A percentile compares a stretch with the other conserved stretches of the same genome.
These are phyloP conservation scores for Elaeis guineensis DNA, from an alignment of 176 grass and related monocot genomes.

Conservation along the genomic window DNA sequence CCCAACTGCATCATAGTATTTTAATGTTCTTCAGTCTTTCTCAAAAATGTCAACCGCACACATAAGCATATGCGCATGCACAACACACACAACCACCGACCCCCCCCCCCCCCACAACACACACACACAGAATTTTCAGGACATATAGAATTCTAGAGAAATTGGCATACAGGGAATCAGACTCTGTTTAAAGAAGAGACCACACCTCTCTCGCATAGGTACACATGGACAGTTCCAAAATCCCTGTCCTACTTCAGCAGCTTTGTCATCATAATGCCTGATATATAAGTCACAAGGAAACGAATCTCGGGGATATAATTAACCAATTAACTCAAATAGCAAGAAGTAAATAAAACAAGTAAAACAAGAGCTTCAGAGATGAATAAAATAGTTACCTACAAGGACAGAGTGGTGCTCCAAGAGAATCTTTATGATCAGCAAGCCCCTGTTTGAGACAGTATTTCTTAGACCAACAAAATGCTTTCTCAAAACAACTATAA, in stretches of 20 bases:
- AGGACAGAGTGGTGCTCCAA: constrained; percentile 90
- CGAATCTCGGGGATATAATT: not conserved
- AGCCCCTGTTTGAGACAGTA: constrained; percentile 44
- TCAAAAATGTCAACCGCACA: too few relatives aligned
- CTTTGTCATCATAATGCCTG: constrained; percentile 98
- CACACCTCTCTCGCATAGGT: constrained; percentile 86
- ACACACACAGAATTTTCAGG: too few relatives aligned
- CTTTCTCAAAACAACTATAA: too few relatives aligned
- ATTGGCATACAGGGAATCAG: too few relatives aligned
- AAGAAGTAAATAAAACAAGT: not conserved
- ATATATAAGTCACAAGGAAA: not conserved
- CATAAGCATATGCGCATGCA: too few relatives aligned
- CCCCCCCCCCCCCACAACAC: too few relatives aligned
- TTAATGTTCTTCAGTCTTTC: too few relatives aligned
- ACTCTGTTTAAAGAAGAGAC: not conserved
- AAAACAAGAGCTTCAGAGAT: constrained; percentile 1
- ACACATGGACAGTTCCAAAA: constrained; percentile 99
- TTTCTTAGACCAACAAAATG: not conserved
- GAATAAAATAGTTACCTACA: constrained; percentile 63
- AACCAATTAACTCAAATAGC: not conserved
- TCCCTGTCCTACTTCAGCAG: constrained; percentile 81
- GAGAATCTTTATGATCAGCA: constrained; percentile 79
- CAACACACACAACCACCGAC: too few relatives aligned
- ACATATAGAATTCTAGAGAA: too few relatives aligned
- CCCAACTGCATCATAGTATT: too few relatives aligned